Evolutionary conservation across 1,139 yeast species (phyloP).

Genomic region (Pichia sp.): DNA sequence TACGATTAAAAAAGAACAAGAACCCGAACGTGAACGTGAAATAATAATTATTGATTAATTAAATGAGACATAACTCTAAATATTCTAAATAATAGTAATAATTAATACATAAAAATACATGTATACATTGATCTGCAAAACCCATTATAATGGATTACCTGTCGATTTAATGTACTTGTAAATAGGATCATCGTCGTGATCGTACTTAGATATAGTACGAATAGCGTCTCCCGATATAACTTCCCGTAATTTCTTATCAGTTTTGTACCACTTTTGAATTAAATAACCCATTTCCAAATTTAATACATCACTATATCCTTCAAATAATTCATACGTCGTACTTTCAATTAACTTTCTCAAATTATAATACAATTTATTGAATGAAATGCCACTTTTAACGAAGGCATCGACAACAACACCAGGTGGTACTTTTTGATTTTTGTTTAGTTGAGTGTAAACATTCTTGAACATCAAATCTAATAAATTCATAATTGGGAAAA

Average conservation of each 20-base stretch:
- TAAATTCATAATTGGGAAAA: conserved; percentile 73
- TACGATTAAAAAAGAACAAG: neutral
- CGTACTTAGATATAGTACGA: conserved; percentile 35
- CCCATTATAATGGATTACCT: conserved; percentile 23
- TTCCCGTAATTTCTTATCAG: conserved; percentile 58
- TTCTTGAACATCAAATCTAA: conserved; percentile 45
- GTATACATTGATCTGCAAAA: too few species aligned
- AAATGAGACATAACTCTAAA: neutral
- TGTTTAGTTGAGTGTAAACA: conserved; percentile 31
- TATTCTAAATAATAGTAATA: too few species aligned
- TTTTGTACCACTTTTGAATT: conserved; percentile 59
- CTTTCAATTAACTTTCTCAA: conserved; percentile 66
- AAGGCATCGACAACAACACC: conserved; percentile 68
- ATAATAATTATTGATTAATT: conserved; percentile 7
- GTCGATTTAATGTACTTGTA: conserved; percentile 33
- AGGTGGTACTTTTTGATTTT: conserved; percentile 30
- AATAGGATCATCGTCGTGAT: conserved; percentile 44
- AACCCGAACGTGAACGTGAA: neutral
- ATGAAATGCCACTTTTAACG: conserved; percentile 66
- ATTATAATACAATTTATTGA: conserved; percentile 61
- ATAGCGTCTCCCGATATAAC: conserved; percentile 36
- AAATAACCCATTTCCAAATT: conserved; percentile 52
- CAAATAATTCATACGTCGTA: conserved; percentile 42
- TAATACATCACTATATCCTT: conserved; percentile 37
- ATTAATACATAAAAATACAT: too few species aligned